Evolutionary conservation across 108 stramenopile genomes (phyloP), one percentile per base, ranked within the genome.

Genomic region (Stephanodiscus triporus): DNA sequence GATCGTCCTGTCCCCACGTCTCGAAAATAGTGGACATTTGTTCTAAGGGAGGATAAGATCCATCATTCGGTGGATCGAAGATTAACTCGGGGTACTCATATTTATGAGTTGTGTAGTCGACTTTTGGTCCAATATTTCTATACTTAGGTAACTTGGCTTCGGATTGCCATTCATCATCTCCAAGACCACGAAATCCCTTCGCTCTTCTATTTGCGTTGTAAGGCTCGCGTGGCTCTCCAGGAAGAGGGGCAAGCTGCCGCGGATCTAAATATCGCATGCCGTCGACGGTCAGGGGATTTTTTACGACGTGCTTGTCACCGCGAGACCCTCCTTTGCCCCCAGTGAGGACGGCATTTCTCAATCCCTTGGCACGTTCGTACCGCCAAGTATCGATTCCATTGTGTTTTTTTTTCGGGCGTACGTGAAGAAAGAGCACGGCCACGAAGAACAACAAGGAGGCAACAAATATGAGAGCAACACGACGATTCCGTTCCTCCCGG

Each of bases 1-100:
- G 49, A 29, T 91, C 76, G 60, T 92, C 89, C 72, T 95, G 94
- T 60, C 86, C 91, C 94, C 94, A 95, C 24, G 42, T 49, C 26
- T 82, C 64, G 76, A 91, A 83, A 36, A 95, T 55, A 20, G 88
- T 74, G n/a, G 40, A 30, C 68, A 92, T 63, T 5, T 87, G 67
- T 37, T 77, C 66, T 49, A 95, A 43, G n/a, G 55, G 50, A 8
- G 94, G 94, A 75, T 95, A 95, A 4, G 79, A 65, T 10, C 88
- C 90, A 29, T 67, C 66, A 50, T 68, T 70, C 43, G 75, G 83
- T 26, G 87, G 86, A 40, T 87, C 83, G 10, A 51, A 62, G 23
- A 86, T 38, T 47, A 80, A 62, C 17, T 82, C 74, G 26, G 89
- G 89, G 66, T 92, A 92, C 10, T 69, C 8, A 64, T 92, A 92